These are phyloP conservation scores for Articulospora tetracladia DNA, from an alignment of 495 filamentous ascomycete species.

Conservation along the genomic window DNA sequence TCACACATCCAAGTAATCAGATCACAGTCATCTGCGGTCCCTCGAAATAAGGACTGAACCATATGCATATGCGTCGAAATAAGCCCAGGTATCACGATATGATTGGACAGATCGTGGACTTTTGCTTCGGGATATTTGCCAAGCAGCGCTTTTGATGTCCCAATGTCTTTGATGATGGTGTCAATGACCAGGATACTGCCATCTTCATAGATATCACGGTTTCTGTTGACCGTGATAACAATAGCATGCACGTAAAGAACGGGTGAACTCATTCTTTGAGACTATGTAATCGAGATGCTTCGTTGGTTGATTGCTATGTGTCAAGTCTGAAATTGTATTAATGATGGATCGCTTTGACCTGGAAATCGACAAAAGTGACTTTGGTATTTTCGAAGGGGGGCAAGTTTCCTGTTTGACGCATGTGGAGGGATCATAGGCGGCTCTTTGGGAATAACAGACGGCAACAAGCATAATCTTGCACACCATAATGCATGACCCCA, in stretches of 20 bases:
- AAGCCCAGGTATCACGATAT: conserved; percentile 56
- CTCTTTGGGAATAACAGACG: too few relatives aligned
- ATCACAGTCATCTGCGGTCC: conserved; percentile 30
- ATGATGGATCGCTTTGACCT: too few relatives aligned
- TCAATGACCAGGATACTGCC: background rate
- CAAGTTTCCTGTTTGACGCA: too few relatives aligned
- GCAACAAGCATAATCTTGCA: too few relatives aligned
- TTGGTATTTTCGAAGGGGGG: too few relatives aligned
- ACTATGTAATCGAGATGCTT: too few relatives aligned
- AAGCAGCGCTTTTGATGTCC: background rate
- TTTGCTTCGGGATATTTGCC: conserved; percentile 2
- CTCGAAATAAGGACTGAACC: conserved; percentile 51
- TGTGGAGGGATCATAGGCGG: too few relatives aligned
- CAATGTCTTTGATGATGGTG: background rate
- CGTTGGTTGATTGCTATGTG: too few relatives aligned
- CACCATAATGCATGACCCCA: too few relatives aligned
- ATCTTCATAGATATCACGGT: background rate
- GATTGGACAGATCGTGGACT: conserved; percentile 48
- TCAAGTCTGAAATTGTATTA: too few relatives aligned
- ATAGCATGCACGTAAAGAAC: background rate
- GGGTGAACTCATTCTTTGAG: background rate
- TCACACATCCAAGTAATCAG: conserved; percentile 16
- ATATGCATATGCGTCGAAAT: conserved; percentile 57
- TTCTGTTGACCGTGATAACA: background rate
- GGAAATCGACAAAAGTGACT: too few relatives aligned